Percentiles rank a stretch among this genome's conserved stretches.
Evolutionary conservation across 192 early-diverging fungal genomes (phyloP).

Genomic region (Entophlyctis helioformis): DNA sequence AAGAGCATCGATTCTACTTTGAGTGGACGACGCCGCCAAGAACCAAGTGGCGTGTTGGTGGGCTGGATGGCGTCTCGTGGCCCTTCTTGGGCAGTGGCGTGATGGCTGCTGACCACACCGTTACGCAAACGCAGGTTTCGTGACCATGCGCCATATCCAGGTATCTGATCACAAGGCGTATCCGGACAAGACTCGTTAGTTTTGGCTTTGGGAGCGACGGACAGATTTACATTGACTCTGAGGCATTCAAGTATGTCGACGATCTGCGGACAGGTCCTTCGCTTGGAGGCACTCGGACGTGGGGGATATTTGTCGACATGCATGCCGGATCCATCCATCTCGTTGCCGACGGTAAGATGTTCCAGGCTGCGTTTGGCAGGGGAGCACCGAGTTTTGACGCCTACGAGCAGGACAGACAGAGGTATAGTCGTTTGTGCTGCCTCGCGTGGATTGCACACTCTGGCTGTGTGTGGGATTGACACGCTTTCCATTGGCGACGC

Average conservation of each 20-base stretch:
- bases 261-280: neutral
- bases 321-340: conserved; percentile 21
- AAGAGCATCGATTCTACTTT: conserved; percentile 31
- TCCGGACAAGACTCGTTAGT: conserved; percentile 26
- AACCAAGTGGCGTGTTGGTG: conserved; percentile 29
- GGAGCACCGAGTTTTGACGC: conserved; percentile 16
- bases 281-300: conserved; percentile 21
- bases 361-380: conserved; percentile 24
- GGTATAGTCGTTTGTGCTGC: no score
- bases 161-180: conserved; percentile 11
- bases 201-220: conserved; percentile 26
- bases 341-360: conserved; percentile 22
- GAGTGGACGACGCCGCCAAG: conserved; percentile 29
- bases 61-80: no score
- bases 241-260: no score
- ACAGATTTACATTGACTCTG: no score
- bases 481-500: no score
- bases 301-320: conserved; percentile 32
- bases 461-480: no score
- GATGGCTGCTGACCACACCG: no score
- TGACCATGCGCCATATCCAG: neutral
- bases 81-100: no score
- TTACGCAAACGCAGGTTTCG: conserved; percentile 10
- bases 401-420: conserved; percentile 22
- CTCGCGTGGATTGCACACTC: no score